Evolutionary conservation across 176 grass and related monocot species (phyloP), one percentile per base, ranked within the genome.

Genomic region (Triticum urartu): DNA sequence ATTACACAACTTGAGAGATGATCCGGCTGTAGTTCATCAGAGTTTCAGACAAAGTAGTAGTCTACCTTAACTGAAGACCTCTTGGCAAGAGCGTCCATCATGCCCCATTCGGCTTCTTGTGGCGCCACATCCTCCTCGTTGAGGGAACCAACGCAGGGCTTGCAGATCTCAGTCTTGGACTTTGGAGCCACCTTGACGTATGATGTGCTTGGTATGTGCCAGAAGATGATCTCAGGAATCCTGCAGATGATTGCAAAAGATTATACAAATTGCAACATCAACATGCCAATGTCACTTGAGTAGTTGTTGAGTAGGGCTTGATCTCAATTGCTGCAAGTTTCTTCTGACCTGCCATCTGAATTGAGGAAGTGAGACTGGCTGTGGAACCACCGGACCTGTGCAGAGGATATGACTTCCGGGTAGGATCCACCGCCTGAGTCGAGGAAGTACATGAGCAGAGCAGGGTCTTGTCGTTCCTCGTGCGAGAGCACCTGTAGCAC

Each of bases 381-480:
- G 1, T 72, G 60, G 22, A 98, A 92, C 95, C 95, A 98, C 14
- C 45, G 50, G 20, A 85, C 81, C 83, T 98, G 93, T 43, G 91
- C 83, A 86, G 14, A 78, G 1, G 95, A 95, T 74, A 98, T 75
- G 54, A 98, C 70, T 65, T 98, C 86, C 24, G 90, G 90, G 68
- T 92, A 98, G 0, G 95, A 94, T 45, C 95, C 95, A 4, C 95
- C 93, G 14, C 95, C 95, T 1, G 95, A 98, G n/a, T 98, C 95
- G 1, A 98, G 89, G 62, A 98, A 94, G 33, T 98, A 98, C 68
- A 98, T 75, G 62, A 94, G 81, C 33, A 94, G 68, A 78, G 48
- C 93, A 1, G 88, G 93, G 21, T 91, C 89, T 12, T 56, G 22
- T 2, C 20, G 38, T 9, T 63, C 18, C 11, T 68, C 52, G 2